phyloP scores from a whole-genome alignment of 2,329 filamentous ascomycete species.

The Fusarium sp. region DNA sequence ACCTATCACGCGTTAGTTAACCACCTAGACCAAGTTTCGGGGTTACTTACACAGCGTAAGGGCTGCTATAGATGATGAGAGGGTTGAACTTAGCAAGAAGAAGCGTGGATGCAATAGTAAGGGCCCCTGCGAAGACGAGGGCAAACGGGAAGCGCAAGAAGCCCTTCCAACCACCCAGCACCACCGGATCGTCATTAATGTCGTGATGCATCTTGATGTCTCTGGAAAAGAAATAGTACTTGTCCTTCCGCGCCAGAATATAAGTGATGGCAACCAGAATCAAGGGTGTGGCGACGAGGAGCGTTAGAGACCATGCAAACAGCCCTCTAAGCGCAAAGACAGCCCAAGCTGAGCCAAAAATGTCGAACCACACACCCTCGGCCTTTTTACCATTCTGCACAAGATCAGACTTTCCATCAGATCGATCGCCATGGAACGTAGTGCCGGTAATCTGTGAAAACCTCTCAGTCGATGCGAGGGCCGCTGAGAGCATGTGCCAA shows the following conservation, averaged over 20 bases:
- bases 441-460: conserved; percentile 77
- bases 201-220: conserved; percentile 65
- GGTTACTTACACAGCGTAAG: conserved; percentile 75
- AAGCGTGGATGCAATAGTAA: conserved; percentile 79
- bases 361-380: conserved; percentile 90
- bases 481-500: conserved; percentile 95
- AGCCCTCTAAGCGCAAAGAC: conserved; percentile 84
- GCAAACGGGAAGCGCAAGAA: conserved; percentile 87
- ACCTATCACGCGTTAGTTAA: conserved; percentile 56
- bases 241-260: conserved; percentile 77
- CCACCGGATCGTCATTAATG: conserved; percentile 71
- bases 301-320: conserved; percentile 87
- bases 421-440: conserved; percentile 71
- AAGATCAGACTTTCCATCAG: conserved; percentile 68
- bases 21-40: background rate
- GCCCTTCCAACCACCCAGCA: conserved; percentile 81
- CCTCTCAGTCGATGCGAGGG: conserved; percentile 78
- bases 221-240: conserved; percentile 88
- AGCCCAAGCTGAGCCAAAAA: conserved; percentile 84
- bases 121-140: conserved; percentile 73
- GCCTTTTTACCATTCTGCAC: conserved; percentile 75
- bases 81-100: conserved; percentile 87
- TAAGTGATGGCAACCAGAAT: conserved; percentile 77
- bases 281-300: conserved; percentile 84
- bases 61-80: conserved; percentile 89